Percentiles rank a stretch among this genome's conserved stretches.
phyloP scores from a whole-genome alignment of 441 rosid species.

The Pelargonium australe region DNA sequence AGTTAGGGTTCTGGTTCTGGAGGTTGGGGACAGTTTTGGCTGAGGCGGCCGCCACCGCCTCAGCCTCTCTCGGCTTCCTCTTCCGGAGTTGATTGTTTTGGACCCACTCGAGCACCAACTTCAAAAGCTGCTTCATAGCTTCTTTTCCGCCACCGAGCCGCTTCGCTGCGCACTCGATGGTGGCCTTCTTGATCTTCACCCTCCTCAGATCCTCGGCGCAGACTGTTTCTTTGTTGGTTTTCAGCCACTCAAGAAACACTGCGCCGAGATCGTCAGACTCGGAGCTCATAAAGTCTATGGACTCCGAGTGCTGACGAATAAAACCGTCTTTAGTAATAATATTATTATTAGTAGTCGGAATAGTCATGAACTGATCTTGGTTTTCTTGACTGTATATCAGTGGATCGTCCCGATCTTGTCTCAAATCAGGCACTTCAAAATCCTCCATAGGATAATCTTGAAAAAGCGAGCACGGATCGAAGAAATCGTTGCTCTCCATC shows the following conservation, averaged over 20 bases:
- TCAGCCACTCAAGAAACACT: slow-evolving; percentile 86
- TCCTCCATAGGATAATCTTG: slow-evolving; percentile 26
- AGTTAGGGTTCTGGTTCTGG: slow-evolving; percentile 55
- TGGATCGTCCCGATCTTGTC: slow-evolving; percentile 13
- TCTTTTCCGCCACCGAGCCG: slow-evolving; percentile 83
- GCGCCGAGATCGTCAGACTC: slow-evolving; percentile 57
- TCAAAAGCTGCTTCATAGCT: slow-evolving; percentile 82
- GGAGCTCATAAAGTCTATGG: neutral
- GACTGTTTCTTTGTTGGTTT: slow-evolving; percentile 69
- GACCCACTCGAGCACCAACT: slow-evolving; percentile 93
- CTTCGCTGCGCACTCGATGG: slow-evolving; percentile 71
- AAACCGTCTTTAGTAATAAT: neutral
- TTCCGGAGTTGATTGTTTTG: slow-evolving; percentile 71
- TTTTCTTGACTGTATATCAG: neutral
- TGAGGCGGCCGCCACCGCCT: too few relatives aligned
- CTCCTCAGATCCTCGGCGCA: slow-evolving; percentile 79
- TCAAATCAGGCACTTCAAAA: slow-evolving; percentile 30
- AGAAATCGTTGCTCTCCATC: slow-evolving; percentile 59
- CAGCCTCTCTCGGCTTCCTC: neutral
- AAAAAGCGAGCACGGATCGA: slow-evolving; percentile 64
- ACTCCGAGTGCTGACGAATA: neutral
- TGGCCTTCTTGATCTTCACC: slow-evolving; percentile 83
- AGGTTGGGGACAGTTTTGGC: slow-evolving; percentile 29
- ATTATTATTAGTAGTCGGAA: neutral
- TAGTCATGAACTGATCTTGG: neutral